Base-by-base conservation (phyloP, 106 monocot species). In the Acanthochlamys bracteata region DNA sequence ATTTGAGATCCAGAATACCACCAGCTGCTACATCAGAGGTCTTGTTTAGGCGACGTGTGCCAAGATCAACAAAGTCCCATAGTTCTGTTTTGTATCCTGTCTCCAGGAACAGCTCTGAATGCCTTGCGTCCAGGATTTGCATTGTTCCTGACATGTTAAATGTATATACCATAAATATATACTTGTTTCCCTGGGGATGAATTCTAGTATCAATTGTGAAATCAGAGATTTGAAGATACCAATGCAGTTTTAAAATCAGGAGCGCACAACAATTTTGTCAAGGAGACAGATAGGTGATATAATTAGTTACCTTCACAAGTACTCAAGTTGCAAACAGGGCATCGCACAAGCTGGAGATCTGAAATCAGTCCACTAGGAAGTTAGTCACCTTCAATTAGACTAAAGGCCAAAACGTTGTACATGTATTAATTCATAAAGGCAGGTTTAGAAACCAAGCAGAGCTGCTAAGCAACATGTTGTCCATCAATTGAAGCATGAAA, bases 61-160 rank as follows among this genome's bases (percentile, higher is more conserved):
- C 95, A 23, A 96, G 63, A 39, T 88, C 91, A 33, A 73, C 71
- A 71, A 78, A 96, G 62, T 83, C 73, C 95, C 79, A 88, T 51
- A 57, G 72, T 7, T 78, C 91, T 7, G 20, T 55, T 66, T 63
- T 76, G 82, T 78, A 96, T 9, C 65, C 76, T 6, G 82, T 76
- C 68, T 83, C 82, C 27, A 90, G 65, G 76, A 96, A 96, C 41
- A 96, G 80, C 75, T 91, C 90, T 12, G 61, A 39, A 60, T 90
- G 82, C 51, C 95, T 68, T 26, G 82, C 72, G 45, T 96, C 95
- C 66, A 96, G 78, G 7, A 91, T 74, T 76, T 96, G 95, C 95
- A 91, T 88, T 19, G 84, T 87, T 25, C 91, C 89, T 89, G 82
- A 64, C 26, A 17, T 9, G 3, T 25, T 40, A 7, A 45, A 7